Evolutionary conservation across 305 asterid genomes (phyloP), one percentile per base, ranked within the genome.

Genomic region (Striga hermonthica): DNA sequence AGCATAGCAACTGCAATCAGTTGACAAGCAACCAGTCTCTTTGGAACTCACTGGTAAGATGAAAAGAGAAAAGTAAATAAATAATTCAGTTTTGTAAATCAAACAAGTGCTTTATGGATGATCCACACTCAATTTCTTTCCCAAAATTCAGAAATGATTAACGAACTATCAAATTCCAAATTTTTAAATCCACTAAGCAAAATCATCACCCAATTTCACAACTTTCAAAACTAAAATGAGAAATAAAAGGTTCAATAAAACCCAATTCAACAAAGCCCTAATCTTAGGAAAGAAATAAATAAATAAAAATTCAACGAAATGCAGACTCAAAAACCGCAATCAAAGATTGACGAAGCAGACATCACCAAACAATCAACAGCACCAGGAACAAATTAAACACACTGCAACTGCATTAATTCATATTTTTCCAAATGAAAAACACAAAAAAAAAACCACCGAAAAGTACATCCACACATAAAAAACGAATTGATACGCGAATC

Each of bases 251-350:
- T 4, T 12, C 9, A 59, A 3, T 6, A 38, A 47, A 59, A 11
- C 60, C 70, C 50, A 43, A 16, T 67, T 54, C 60, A 5, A 9
- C 6, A 65, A 72, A 76, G 57, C 75, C 73, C 75, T 69, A 73
- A 49, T 57, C 44, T 62, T 64, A 52, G 40, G 36, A 49, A 39
- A 10, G 34, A 64, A 8, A n/a, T n/a, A n/a, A n/a, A n/a, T n/a
- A n/a, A n/a, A n/a, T n/a, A n/a, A 10, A 10, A 40, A 15, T 16
- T 14, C 6, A 6, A 8, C 37, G 47, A 49, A 38, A 1, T 15
- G 43, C 68, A 4, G 38, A 47, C 14, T 37, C 9, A n/a, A 9
- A 60, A 70, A 66, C 62, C 75, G 14, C 11, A 49, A 39, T 16
- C 37, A 9, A 22, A 1, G 31, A 22, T 22, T 22, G 31, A 13